Evolutionary conservation across 176 grass and related monocot species (phyloP), one percentile per base, ranked within the genome.

Genomic region (Juncus effusus): DNA sequence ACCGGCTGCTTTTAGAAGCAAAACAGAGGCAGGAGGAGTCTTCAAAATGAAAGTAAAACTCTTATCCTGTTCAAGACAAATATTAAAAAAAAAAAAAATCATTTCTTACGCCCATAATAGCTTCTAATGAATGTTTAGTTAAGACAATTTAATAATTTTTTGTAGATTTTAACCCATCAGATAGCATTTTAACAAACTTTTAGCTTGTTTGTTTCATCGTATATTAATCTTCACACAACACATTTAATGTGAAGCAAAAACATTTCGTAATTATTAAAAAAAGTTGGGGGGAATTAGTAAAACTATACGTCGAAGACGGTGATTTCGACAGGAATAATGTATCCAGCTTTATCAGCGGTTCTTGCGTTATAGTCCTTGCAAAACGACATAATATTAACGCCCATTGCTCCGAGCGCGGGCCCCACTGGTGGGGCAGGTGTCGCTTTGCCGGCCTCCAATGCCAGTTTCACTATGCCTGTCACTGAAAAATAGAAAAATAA

Each of bases 361-460:
- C 77, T 97, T 62, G 94, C 94, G 78, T 97, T 92, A 62, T 97
- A 97, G 52, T 97, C 94, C 80, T 97, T 97, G 80, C 88, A 97
- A 67, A 97, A 97, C 11, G 78, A 56, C 94, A 97, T 97, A 51
- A 97, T 97, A 55, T 97, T 97, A 51, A 97, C 94, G 38, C 94
- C 94, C 82, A 89, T 92, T 38, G 94, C 85, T 74, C 94, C 94
- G 10, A 97, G 77, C 5, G 94, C 94, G 11, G 94, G 94, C 1
- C 94, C 94, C 8, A 97, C 94, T 3, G 88, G 94, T 28, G 94
- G 94, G 44, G 94, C 94, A 38, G 94, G 94, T 35, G 93, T 97
- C 67, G 93, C 93, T 82, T 97, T 97, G 55, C 88, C 93, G 36
- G 93, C 93, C 72, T 92, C 93, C 75, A 97, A 59, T 2, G 93